Evolutionary conservation across 106 monocot genomes (phyloP).

Genomic region (Acanthochlamys bracteata): DNA sequence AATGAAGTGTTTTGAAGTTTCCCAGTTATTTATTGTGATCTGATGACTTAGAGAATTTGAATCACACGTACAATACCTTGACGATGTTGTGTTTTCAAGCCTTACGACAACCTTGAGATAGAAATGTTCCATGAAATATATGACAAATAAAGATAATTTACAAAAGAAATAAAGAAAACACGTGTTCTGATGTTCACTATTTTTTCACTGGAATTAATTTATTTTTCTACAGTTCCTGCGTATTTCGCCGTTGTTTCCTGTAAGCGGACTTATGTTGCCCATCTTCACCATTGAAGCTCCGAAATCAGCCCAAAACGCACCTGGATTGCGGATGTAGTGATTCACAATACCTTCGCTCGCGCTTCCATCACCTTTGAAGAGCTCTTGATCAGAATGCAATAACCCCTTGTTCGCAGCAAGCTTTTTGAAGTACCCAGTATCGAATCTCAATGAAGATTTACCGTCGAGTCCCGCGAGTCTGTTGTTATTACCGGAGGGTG

Average conservation of each 20-base stretch:
- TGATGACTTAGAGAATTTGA: too few relatives aligned
- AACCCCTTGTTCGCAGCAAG: conserved; percentile 38
- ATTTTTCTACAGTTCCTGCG: background rate
- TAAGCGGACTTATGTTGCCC: conserved; percentile 50
- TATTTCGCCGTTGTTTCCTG: conserved; percentile 48
- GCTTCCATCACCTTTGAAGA: conserved; percentile 35
- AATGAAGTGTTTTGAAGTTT: too few relatives aligned
- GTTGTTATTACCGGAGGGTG: conserved; percentile 22
- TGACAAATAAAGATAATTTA: too few relatives aligned
- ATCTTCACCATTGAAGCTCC: conserved; percentile 45
- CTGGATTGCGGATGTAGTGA: conserved; percentile 23
- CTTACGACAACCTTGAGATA: too few relatives aligned
- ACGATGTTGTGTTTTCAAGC: too few relatives aligned
- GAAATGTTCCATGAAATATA: too few relatives aligned
- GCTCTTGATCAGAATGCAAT: conserved; percentile 58
- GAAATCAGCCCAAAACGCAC: conserved; percentile 24
- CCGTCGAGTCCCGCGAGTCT: conserved; percentile 38
- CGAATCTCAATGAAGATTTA: conserved; percentile 18
- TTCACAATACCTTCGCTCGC: conserved; percentile 28
- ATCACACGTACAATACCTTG: too few relatives aligned
- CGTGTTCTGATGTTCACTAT: background rate
- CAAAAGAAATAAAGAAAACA: too few relatives aligned
- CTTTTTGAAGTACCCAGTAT: conserved; percentile 32
- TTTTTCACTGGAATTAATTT: background rate
- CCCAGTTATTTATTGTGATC: too few relatives aligned